Base-by-base conservation (phyloP, 164 flowering plant genomes). In the Litsea cubeba region DNA sequence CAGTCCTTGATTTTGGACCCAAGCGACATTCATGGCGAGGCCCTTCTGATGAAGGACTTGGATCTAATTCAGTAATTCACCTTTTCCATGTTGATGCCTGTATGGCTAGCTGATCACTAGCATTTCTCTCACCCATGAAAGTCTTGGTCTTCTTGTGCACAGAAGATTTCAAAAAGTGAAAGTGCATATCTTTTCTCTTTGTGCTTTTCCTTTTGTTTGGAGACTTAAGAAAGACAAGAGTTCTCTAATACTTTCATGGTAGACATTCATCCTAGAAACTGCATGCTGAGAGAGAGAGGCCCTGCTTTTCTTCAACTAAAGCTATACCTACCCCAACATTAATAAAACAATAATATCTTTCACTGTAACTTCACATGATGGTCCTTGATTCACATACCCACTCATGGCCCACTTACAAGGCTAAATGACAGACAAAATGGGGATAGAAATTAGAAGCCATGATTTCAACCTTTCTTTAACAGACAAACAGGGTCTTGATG, bases 361-460 rank as follows among this genome's bases (percentile, higher is more conserved):
- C 66, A 63, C 66, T 23, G 66, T 63, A 63, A 63, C 66, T 24
- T 63, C 66, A 63, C 25, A 32, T 66, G 69, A 66, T 66, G 69
- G 46, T 35, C 28, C 32, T 30, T 28, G 46, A 66, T 5, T 30
- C 32, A 17, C 28, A 28, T 18, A 12, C 5, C 69, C 17, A 15
- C 20, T 32, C 12, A 30, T 28, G 69, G 69, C 8, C 30, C 32
- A 63, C 25, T 24, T 25, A 25, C 11, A n/a, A 63, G 25, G 5
- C n/a, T 35, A 66, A 66, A 66, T 66, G 69, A 14, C 20, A 14
- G 69, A 66, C 10, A 30, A 5, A 28, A 18, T 12, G n/a, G 28
- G 69, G 23, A 3, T 40, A 40, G 11, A 40, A 40, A 40, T 40
- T 40, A 4, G 46, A 66, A 30, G 28, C 69, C 69, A 66, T 66